phyloP scores from a whole-genome alignment of 768 basidiomycete species.

The Collybiopsis luxurians region DNA sequence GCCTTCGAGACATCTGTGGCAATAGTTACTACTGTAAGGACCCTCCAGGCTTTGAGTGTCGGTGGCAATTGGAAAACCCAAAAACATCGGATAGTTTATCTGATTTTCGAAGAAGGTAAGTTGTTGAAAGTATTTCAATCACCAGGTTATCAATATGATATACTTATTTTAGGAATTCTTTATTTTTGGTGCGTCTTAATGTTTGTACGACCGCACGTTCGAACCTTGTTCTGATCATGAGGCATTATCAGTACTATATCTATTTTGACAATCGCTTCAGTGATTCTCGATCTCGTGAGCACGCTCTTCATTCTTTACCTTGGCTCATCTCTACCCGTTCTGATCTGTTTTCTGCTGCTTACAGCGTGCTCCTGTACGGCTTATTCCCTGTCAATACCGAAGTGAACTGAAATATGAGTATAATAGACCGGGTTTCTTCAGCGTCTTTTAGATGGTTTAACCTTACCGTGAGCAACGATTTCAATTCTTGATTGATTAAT shows the following conservation, averaged over 20 bases:
- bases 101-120: slow-evolving; percentile 8
- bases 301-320: not conserved
- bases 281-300: slow-evolving; percentile 3
- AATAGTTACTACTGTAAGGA: slow-evolving; percentile 14
- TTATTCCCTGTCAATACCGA: not conserved
- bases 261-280: not conserved
- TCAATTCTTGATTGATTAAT: not conserved
- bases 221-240: too few species aligned
- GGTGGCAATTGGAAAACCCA: slow-evolving; percentile 5
- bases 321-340: not conserved
- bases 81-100: not conserved
- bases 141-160: too few species aligned
- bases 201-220: too few species aligned
- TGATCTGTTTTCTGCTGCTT: not conserved
- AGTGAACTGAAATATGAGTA: not conserved
- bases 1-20: slow-evolving; percentile 15
- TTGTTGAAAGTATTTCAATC: not conserved
- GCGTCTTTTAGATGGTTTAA: slow-evolving; percentile 24
- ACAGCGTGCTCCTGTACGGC: slow-evolving; percentile 19
- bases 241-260: not conserved
- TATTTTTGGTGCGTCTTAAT: slow-evolving; percentile 1
- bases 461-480: slow-evolving; percentile 19
- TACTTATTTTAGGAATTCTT: not conserved
- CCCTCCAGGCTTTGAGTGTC: slow-evolving; percentile 14
- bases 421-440: slow-evolving; percentile 25